Evolutionary conservation across 2,329 filamentous ascomycete species (phyloP), one percentile per base, ranked within the genome.

Genomic region (Exophiala aquamarina): DNA sequence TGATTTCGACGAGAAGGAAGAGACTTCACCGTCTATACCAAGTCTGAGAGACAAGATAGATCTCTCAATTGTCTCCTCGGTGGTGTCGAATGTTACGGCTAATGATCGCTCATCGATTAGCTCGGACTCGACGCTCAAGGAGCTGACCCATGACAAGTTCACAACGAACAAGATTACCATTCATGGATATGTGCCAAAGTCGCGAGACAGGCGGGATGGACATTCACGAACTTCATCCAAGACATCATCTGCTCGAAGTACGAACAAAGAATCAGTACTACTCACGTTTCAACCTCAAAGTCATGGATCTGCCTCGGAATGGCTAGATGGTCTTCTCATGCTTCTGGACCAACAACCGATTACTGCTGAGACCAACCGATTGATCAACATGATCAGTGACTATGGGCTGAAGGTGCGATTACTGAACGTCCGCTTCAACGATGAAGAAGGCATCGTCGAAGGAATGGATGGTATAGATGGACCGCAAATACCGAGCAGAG

Each of bases 261-360:
- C 44, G 14, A 62, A 68, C 26, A 78, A 79, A 57, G 93, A 97
- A 66, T 74, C 82, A 41, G 77, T 87, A 1, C 78, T 97, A 17
- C 75, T 98, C 44, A 88, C 85, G n/a, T 76, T 98, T 42, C 84
- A 89, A 66, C 91, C 92, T 4, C 74, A 83, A 49, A 87, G 83
- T 49, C 86, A 93, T 63, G 88, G 83, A 55, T 73, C 93, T 38
- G 93, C 93, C 8, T 94, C 90, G 1, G 93, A 98, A 69, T 98
- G 93, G 93, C 77, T 98, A 4, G 93, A 98, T 65, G 93, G 93
- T 1, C 72, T 98, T 55, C 77, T 97, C 47, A 95, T 98, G 90
- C 76, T 98, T 44, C 77, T 98, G 18, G 90, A 94, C 63, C 93
- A 98, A 68, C 83, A 91, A 49, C 93, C 93, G 15, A 96, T 98